phyloP scores from a whole-genome alignment of 2,329 filamentous ascomycete species.

The Periconia sp. region DNA sequence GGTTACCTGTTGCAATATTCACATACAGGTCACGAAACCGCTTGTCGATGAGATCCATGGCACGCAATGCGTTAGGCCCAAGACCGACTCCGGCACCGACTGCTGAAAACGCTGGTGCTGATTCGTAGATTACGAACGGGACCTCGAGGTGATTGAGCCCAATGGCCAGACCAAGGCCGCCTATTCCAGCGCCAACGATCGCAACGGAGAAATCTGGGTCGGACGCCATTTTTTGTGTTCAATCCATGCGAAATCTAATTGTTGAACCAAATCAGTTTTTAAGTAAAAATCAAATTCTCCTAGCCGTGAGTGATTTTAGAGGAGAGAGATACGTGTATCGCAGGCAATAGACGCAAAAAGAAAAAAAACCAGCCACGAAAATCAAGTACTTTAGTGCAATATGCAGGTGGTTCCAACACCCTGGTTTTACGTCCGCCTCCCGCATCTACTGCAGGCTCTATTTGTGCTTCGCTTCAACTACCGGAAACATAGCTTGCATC shows the following conservation, averaged over 20 bases:
- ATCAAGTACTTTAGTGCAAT: too few species aligned
- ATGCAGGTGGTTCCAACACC: too few species aligned
- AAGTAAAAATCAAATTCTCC: background rate
- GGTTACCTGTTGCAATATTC: slow-evolving; percentile 48
- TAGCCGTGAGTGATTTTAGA: too few species aligned
- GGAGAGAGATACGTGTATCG: too few species aligned
- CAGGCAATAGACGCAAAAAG: too few species aligned
- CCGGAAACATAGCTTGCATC: too few species aligned
- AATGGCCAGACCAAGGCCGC: slow-evolving; percentile 33
- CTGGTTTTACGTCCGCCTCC: too few species aligned
- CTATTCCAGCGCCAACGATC: slow-evolving; percentile 34
- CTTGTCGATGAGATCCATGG: slow-evolving; percentile 52
- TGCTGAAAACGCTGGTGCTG: slow-evolving; percentile 25
- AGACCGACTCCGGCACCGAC: slow-evolving; percentile 40
- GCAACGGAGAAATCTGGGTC: background rate
- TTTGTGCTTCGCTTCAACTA: too few species aligned
- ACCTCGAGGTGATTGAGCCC: slow-evolving; percentile 27
- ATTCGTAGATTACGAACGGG: slow-evolving; percentile 35
- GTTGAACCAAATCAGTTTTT: background rate
- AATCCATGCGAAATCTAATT: background rate
- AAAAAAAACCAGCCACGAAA: too few species aligned
- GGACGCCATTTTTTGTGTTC: background rate
- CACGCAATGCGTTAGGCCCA: slow-evolving; percentile 50
- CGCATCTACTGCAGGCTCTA: too few species aligned
- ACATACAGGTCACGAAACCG: slow-evolving; percentile 48